Evolutionary conservation across 2,329 filamentous ascomycete genomes (phyloP).

Genomic region (Ceratocystis diversiconidia): DNA sequence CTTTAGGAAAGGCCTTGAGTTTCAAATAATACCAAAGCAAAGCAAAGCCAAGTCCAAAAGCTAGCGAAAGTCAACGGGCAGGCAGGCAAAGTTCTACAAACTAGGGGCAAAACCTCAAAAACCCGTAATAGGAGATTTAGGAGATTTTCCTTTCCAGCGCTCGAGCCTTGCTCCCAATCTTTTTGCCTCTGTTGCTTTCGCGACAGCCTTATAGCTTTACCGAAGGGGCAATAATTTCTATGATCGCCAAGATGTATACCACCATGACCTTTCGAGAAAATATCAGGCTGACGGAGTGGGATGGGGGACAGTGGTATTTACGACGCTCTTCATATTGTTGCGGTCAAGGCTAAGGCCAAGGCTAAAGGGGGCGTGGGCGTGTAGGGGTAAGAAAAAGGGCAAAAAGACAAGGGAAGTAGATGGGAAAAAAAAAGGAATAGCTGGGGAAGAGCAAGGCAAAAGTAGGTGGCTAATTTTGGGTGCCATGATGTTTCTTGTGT

Average conservation of each 20-base stretch:
- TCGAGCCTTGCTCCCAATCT: constrained; percentile 1
- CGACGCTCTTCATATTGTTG: neutral
- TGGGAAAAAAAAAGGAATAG: too few species aligned
- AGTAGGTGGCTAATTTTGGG: neutral
- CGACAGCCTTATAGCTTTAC: constrained; percentile 5
- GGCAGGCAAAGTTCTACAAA: neutral
- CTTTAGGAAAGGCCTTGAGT: neutral
- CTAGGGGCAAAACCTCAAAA: neutral
- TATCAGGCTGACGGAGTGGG: neutral
- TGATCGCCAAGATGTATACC: neutral
- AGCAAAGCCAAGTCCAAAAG: neutral
- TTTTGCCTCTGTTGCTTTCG: constrained; percentile 2
- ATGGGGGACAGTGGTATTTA: neutral
- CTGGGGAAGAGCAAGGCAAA: neutral
- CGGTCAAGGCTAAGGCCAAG: neutral
- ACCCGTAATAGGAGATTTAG: constrained; percentile 4
- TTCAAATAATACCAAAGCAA: neutral
- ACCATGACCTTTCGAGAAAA: neutral
- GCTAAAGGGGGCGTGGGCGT: neutral
- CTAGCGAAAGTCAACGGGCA: neutral
- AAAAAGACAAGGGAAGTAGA: neutral
- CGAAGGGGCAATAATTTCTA: neutral
- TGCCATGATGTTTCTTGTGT: neutral
- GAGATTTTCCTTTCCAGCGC: neutral
- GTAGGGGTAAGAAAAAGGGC: neutral